Percentiles rank a stretch among this genome's conserved stretches.
These are phyloP conservation scores for Apiotrichum gracile DNA, from an alignment of 1,284 basidiomycete genomes.

Conservation along the genomic window DNA sequence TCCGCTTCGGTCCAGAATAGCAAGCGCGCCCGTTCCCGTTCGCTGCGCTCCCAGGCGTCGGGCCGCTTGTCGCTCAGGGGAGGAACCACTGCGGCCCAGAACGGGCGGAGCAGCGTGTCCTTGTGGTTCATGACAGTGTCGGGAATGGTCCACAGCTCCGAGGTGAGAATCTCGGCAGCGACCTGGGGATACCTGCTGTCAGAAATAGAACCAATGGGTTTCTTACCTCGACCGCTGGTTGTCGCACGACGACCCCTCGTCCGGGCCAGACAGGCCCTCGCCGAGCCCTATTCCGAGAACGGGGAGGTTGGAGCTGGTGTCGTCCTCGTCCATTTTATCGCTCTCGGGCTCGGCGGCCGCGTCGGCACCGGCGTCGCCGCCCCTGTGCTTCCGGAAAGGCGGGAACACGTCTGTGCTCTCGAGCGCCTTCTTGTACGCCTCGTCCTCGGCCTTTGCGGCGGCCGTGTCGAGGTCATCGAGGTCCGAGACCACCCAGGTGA, in stretches of 20 bases:
- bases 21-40: conserved; percentile 36
- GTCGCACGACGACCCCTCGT: conserved; percentile 21
- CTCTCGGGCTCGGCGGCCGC: neutral
- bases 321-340: conserved; percentile 13
- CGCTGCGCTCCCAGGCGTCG: conserved; percentile 28
- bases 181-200: conserved; percentile 89
- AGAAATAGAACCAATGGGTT: neutral
- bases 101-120: conserved; percentile 60
- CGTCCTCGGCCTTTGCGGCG: conserved; percentile 29
- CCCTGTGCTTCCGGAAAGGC: conserved; percentile 18
- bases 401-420: conserved; percentile 26
- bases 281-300: conserved; percentile 25
- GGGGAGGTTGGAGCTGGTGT: neutral
- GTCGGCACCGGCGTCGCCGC: neutral
- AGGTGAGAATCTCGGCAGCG: conserved; percentile 91
- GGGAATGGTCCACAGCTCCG: conserved; percentile 89
- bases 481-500: conserved; percentile 44
- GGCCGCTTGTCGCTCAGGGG: conserved; percentile 21
- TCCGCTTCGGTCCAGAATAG: conserved; percentile 33
- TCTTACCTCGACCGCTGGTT: conserved; percentile 30
- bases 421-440: conserved; percentile 25
- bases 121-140: conserved; percentile 73
- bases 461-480: conserved; percentile 43
- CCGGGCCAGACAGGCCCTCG: conserved; percentile 22
- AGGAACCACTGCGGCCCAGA: conserved; percentile 84